phyloP scores from a whole-genome alignment of 1,284 basidiomycete genomes.

The Polyporus tsugae region DNA sequence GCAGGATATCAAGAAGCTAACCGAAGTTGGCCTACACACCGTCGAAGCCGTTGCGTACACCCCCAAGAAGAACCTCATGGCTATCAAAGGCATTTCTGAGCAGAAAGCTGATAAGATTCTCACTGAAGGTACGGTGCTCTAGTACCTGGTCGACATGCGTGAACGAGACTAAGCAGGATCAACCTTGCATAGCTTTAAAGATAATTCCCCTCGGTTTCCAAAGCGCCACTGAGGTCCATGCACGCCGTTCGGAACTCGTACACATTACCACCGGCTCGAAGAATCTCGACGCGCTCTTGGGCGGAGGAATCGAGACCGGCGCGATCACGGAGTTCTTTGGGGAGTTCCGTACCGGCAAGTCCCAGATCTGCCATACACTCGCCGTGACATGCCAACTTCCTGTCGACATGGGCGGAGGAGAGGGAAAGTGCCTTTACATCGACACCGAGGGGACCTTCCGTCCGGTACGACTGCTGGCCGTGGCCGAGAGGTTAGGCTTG shows the following conservation, averaged over 20 bases:
- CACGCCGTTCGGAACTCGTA: conserved; percentile 94
- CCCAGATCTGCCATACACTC: conserved; percentile 97
- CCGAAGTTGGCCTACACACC: conserved; percentile 93
- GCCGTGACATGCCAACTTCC: conserved; percentile 99
- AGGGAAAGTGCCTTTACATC: conserved; percentile 99
- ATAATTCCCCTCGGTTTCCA: conserved; percentile 98
- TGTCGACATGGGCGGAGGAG: conserved; percentile 97
- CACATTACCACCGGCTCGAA: conserved; percentile 98
- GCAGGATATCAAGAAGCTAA: conserved; percentile 95
- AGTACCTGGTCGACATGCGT: background rate
- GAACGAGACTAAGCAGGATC: background rate
- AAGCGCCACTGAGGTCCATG: conserved; percentile 97
- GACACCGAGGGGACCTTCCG: conserved; percentile 99
- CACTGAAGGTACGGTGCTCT: conserved; percentile 74
- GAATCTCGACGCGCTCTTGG: conserved; percentile 94
- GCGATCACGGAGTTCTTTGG: conserved; percentile 99
- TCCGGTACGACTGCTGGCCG: conserved; percentile 92
- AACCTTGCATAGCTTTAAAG: conserved; percentile 73
- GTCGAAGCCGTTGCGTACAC: conserved; percentile 98
- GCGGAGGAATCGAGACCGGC: conserved; percentile 98
- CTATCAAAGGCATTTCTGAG: conserved; percentile 98
- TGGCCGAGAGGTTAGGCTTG: conserved; percentile 95
- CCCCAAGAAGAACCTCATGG: conserved; percentile 91
- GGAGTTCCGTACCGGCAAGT: conserved; percentile 99
- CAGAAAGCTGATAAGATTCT: conserved; percentile 98